These are phyloP conservation scores for Kodamaea leandrae DNA, from an alignment of 805 yeast species.

Conservation along the genomic window DNA sequence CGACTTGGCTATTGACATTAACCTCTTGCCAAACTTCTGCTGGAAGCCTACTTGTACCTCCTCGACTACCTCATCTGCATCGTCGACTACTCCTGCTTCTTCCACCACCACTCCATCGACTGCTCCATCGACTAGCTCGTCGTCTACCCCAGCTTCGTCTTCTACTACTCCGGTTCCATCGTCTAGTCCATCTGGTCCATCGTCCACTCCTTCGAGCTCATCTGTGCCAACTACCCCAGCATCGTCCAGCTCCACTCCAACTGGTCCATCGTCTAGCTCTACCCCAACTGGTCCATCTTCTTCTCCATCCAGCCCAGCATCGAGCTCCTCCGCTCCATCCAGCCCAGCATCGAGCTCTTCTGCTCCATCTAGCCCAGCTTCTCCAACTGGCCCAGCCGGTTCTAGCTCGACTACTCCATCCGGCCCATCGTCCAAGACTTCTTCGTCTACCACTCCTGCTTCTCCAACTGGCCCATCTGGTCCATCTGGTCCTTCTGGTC, in stretches of 20 bases:
- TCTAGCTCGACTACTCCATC: constrained; percentile 2
- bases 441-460: background rate
- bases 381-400: background rate
- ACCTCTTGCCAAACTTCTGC: constrained; percentile 19
- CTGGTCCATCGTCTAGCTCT: constrained; percentile 2
- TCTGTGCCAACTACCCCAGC: background rate
- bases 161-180: constrained; percentile 6
- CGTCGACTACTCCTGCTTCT: constrained; percentile 6
- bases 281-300: constrained; percentile 1
- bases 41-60: constrained; percentile 12
- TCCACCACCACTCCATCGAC: constrained; percentile 1
- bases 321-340: background rate
- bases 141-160: constrained; percentile 4
- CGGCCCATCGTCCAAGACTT: too few species aligned
- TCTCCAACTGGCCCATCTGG: background rate
- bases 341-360: constrained; percentile 2
- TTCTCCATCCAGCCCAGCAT: background rate
- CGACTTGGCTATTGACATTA: constrained; percentile 10
- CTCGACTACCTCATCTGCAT: background rate
- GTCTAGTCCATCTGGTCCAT: constrained; percentile 2
- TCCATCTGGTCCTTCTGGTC: background rate
- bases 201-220: constrained; percentile 3
- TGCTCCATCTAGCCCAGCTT: background rate
- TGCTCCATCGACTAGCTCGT: background rate
- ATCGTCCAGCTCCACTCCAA: constrained; percentile 1